phyloP scores from a whole-genome alignment of 345 rosid species.

The Eutrema heterophyllum region DNA sequence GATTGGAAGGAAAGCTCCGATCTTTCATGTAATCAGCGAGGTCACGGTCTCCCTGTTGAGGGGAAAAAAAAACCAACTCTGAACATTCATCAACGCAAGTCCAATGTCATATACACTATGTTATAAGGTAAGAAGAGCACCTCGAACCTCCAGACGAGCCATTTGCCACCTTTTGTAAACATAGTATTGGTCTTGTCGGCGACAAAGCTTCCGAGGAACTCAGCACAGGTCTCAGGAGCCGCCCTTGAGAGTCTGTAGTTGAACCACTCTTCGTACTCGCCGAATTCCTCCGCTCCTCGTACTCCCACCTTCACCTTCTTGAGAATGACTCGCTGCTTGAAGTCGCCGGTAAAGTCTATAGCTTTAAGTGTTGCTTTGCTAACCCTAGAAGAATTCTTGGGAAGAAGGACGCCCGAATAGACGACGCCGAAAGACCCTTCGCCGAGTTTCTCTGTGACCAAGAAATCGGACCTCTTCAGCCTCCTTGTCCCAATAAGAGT shows the following conservation, averaged over 20 bases:
- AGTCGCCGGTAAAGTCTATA: conserved; percentile 35
- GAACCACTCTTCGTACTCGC: conserved; percentile 96
- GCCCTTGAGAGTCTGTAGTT: conserved; percentile 93
- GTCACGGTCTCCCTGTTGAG: conserved; percentile 67
- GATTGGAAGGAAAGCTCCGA: conserved; percentile 74
- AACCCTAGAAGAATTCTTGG: conserved; percentile 39
- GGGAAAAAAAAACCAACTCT: not conserved
- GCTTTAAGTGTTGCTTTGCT: conserved; percentile 45
- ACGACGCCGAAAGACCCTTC: conserved; percentile 96
- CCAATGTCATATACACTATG: not conserved
- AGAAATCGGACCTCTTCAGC: conserved; percentile 64
- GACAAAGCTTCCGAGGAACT: conserved; percentile 85
- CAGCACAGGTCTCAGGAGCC: conserved; percentile 95
- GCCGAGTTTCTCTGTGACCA: conserved; percentile 70
- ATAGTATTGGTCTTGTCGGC: conserved; percentile 63
- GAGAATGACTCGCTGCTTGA: conserved; percentile 75
- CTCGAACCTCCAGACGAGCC: conserved; percentile 99
- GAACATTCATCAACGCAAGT: not conserved
- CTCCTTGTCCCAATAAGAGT: conserved; percentile 68
- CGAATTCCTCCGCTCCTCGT: conserved; percentile 79
- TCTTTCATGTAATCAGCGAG: conserved; percentile 92
- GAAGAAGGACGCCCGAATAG: conserved; percentile 70
- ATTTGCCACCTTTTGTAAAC: conserved; percentile 75
- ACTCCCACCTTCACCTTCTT: conserved; percentile 86
- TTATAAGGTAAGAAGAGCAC: conserved; percentile 24